phyloP scores from a whole-genome alignment of 768 basidiomycete genomes.

The Tricholoma hemisulphureum region DNA sequence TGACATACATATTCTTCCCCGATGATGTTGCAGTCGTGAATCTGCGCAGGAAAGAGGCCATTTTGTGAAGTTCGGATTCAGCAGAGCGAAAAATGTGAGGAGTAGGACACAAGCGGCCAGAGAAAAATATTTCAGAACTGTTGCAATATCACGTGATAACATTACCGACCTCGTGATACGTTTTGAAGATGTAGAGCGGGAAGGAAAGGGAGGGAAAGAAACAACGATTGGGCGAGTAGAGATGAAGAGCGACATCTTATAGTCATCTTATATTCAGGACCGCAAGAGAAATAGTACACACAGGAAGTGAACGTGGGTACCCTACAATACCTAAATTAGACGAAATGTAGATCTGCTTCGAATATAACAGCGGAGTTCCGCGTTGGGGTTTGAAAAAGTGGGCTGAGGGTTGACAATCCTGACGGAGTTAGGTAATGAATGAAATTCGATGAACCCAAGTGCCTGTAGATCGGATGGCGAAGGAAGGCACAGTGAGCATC shows the following conservation, averaged over 20 bases:
- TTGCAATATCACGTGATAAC: conserved; percentile 14
- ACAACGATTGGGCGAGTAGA: background rate
- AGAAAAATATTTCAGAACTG: background rate
- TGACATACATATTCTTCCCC: conserved; percentile 37
- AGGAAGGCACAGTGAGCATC: background rate
- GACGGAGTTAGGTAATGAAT: background rate
- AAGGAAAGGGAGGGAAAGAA: background rate
- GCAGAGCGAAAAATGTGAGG: no score
- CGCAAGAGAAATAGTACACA: background rate
- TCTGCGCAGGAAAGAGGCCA: conserved; percentile 52
- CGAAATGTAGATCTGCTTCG: background rate
- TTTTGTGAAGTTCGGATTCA: conserved; percentile 20
- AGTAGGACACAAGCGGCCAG: no score
- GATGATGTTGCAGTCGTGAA: conserved; percentile 49
- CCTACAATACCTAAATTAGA: background rate
- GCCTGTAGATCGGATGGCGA: background rate
- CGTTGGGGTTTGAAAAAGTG: background rate
- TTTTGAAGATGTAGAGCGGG: background rate
- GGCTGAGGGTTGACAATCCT: background rate
- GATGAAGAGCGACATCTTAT: background rate
- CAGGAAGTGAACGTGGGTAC: background rate
- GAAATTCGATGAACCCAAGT: background rate
- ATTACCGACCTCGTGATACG: conserved; percentile 9
- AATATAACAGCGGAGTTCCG: background rate
- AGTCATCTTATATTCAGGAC: background rate